Base-by-base conservation (phyloP, 2,329 filamentous ascomycete genomes). In the Penicillium sp. region DNA sequence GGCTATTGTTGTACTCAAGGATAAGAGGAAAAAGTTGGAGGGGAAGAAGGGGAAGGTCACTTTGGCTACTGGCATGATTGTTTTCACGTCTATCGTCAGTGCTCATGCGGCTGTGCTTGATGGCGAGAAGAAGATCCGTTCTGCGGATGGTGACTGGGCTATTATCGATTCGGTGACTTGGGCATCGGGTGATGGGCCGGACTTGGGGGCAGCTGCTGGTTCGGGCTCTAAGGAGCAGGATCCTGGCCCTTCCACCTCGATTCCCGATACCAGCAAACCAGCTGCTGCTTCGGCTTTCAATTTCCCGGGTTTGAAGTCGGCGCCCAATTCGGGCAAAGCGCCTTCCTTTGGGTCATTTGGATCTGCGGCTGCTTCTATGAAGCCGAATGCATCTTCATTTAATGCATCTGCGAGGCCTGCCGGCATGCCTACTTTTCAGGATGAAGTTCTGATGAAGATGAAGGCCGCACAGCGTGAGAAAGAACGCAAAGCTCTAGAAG, bases 101-200 rank as follows among this genome's bases (percentile, higher is more conserved):
- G 83, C 85, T 1, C 81, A 86, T 65, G 77, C 82, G 3, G 83
- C 84, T 9, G 80, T 86, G 3, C 66, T 78, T 43, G 83, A 86
- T 61, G 77, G 76, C 52, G 73, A 75, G 54, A 78, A 76, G 54
- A 74, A 67, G 49, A 60, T 64, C 52, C 57, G 62, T 29, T 66
- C 39, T 23, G 39, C 10, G 39, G 39, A 42, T 23, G 39, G 65
- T 1, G 78, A 80, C 35, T 84, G 80, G 75, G 72, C 75, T 7
- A 58, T 75, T 9, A 78, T 87, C 25, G 81, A 85, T 33, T 81
- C 78, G 13, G 80, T 86, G 1, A 73, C 71, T 44, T 86, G 84
- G 84, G 83, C 81, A 4, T 77, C 75, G 31, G 79, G 78, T 21
- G 80, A 77, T 57, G 80, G 83, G 55, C 82, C 84, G 6, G 82